Conservation (phyloP, 306 rosid genomes). For the Adenanthera pavonina region DNA sequence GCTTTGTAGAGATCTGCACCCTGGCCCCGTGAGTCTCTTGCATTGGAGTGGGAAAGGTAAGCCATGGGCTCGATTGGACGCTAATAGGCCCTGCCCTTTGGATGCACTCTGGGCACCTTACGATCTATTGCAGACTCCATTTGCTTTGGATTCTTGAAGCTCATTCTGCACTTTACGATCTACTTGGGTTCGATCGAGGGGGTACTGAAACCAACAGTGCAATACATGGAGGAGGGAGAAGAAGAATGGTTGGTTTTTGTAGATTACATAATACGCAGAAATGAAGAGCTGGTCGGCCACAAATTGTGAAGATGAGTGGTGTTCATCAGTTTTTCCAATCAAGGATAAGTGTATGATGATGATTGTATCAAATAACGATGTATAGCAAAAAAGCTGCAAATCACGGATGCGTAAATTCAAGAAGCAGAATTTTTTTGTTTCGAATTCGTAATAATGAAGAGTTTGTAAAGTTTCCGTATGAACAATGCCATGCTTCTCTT, state of each 20-base stretch:
- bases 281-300: background rate
- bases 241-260: background rate
- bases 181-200: background rate
- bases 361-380: conserved; percentile 39
- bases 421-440: conserved; percentile 9
- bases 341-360: background rate
- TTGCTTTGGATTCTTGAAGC: conserved; percentile 71
- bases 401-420: conserved; percentile 33
- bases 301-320: conserved; percentile 25
- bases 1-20: conserved; percentile 77
- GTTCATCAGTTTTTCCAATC: conserved; percentile 29
- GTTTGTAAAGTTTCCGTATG: background rate
- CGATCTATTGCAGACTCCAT: conserved; percentile 80
- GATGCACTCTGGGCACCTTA: conserved; percentile 98
- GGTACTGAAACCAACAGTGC: background rate
- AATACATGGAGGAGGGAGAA: conserved; percentile 17
- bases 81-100: conserved; percentile 84
- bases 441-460: conserved; percentile 29
- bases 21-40: conserved; percentile 86
- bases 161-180: background rate
- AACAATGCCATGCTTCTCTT: background rate
- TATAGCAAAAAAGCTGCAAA: conserved; percentile 43
- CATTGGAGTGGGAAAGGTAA: conserved; percentile 99
- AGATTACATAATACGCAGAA: background rate
- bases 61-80: conserved; percentile 91